Percentiles rank a stretch among this genome's conserved stretches.
These are phyloP conservation scores for Suillus clintonianus DNA, from an alignment of 768 basidiomycete species.

Conservation along the genomic window DNA sequence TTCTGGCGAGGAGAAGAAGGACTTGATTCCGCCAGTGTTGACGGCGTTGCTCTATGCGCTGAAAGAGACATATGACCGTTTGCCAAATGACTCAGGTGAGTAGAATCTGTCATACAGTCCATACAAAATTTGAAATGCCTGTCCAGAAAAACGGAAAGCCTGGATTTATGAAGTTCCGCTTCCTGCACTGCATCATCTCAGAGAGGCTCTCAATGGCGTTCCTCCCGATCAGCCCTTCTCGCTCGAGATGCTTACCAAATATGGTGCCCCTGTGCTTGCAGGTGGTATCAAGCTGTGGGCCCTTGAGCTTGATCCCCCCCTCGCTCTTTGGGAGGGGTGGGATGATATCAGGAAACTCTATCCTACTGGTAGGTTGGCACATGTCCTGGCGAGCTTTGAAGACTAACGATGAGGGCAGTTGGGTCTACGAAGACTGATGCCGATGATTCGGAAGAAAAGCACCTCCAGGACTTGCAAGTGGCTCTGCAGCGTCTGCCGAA, in stretches of 20 bases:
- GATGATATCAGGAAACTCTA: constrained; percentile 90
- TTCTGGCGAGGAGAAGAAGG: constrained; percentile 59
- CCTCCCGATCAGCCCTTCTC: constrained; percentile 49
- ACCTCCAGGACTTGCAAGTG: constrained; percentile 58
- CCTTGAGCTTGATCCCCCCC: constrained; percentile 88
- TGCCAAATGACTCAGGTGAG: constrained; percentile 67
- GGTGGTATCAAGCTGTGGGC: constrained; percentile 85
- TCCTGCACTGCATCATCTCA: constrained; percentile 77
- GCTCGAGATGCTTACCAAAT: constrained; percentile 62
- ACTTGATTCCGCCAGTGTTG: constrained; percentile 73
- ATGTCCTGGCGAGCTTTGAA: not conserved
- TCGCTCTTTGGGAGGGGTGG: constrained; percentile 87
- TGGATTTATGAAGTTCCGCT: constrained; percentile 98
- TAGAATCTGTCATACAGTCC: not conserved
- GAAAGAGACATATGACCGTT: constrained; percentile 58
- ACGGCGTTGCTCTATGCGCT: constrained; percentile 65
- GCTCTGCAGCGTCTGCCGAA: constrained; percentile 73
- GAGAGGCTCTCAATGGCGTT: constrained; percentile 80
- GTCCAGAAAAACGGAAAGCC: constrained; percentile 75
- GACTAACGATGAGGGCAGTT: constrained; percentile 34
- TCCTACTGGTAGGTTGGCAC: constrained; percentile 50
- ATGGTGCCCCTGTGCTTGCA: constrained; percentile 87
- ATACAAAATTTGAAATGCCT: constrained; percentile 1
- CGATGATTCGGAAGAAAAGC: constrained; percentile 55
- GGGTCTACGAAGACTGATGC: constrained; percentile 61